These are phyloP conservation scores for Ogataea nonfermentans DNA, from an alignment of 805 yeast genomes.

Conservation along the genomic window DNA sequence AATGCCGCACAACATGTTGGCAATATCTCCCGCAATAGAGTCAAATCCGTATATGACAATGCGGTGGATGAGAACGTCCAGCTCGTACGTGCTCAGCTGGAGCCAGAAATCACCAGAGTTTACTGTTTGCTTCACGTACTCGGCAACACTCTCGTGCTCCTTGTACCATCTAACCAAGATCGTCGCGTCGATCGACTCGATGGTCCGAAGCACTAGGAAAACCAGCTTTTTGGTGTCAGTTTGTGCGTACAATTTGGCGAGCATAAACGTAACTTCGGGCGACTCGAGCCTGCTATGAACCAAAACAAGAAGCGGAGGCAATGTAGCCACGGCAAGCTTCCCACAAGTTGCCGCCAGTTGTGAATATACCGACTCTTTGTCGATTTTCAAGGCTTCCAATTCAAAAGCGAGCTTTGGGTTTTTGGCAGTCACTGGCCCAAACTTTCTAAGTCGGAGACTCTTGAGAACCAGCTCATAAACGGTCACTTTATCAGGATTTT, in stretches of 20 bases:
- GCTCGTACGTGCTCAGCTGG: conserved; percentile 9
- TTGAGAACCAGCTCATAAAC: conserved; percentile 21
- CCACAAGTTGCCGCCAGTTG: conserved; percentile 6
- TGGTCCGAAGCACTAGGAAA: conserved; percentile 24
- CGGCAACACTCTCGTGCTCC: conserved; percentile 15
- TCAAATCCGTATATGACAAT: conserved; percentile 26
- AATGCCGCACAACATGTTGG: conserved; percentile 10
- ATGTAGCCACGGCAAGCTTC: not conserved
- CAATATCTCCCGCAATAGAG: conserved; percentile 23
- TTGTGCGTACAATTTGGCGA: conserved; percentile 18
- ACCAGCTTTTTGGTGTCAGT: conserved; percentile 17
- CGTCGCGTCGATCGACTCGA: conserved; percentile 21
- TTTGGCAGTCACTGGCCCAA: conserved; percentile 2
- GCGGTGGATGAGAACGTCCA: conserved; percentile 18
- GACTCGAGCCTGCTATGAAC: conserved; percentile 15
- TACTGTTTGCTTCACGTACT: conserved; percentile 12
- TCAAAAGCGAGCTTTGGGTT: conserved; percentile 3
- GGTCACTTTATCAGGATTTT: conserved; percentile 17
- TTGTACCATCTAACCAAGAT: conserved; percentile 15
- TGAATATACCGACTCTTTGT: not conserved
- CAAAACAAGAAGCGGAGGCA: conserved; percentile 3
- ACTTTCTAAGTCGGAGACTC: conserved; percentile 14
- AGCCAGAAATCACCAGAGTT: conserved; percentile 23
- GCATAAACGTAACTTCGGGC: conserved; percentile 14
- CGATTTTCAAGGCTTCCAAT: conserved; percentile 1